Percentiles rank a stretch among this genome's conserved stretches.
Evolutionary conservation across 2,329 filamentous ascomycete species (phyloP).

Genomic region (Monosporascus sp.): DNA sequence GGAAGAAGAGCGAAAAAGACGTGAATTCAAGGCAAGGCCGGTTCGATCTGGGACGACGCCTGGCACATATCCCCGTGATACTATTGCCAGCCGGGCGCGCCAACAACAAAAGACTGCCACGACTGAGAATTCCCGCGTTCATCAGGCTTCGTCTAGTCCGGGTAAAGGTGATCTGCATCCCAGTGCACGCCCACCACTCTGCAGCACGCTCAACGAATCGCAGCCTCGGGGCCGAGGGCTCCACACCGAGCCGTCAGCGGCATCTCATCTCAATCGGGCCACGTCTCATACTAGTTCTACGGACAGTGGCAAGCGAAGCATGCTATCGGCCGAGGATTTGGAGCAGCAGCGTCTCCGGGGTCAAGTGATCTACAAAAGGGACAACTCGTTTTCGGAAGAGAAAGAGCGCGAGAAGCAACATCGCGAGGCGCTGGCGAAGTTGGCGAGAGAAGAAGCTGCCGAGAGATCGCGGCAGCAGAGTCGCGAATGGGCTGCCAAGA

Average conservation of each 20-base stretch:
- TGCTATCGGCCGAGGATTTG: constrained; percentile 44
- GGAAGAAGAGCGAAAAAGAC: constrained; percentile 53
- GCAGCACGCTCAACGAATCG: constrained; percentile 21
- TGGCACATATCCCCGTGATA: constrained; percentile 46
- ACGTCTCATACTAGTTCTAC: constrained; percentile 38
- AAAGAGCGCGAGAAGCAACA: constrained; percentile 49
- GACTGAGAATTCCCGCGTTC: constrained; percentile 20
- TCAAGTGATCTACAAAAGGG: constrained; percentile 47
- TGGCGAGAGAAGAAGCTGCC: constrained; percentile 54
- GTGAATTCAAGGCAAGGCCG: constrained; percentile 60
- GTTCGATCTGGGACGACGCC: constrained; percentile 39
- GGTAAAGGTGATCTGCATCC: constrained; percentile 24
- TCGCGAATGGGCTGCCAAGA: constrained; percentile 58
- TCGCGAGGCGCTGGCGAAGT: constrained; percentile 47
- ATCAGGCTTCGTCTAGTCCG: constrained; percentile 8
- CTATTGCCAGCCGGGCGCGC: constrained; percentile 50
- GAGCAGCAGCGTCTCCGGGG: constrained; percentile 47
- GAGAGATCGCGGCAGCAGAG: constrained; percentile 54
- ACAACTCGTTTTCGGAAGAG: constrained; percentile 41
- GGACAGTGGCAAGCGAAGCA: constrained; percentile 39
- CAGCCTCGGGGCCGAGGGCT: constrained; percentile 21
- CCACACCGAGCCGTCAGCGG: constrained; percentile 10
- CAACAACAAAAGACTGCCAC: constrained; percentile 32
- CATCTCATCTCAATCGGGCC: constrained; percentile 27
- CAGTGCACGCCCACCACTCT: constrained; percentile 25